phyloP scores from a whole-genome alignment of 2,329 filamentous ascomycete genomes.

The Grosmannia serpens region DNA sequence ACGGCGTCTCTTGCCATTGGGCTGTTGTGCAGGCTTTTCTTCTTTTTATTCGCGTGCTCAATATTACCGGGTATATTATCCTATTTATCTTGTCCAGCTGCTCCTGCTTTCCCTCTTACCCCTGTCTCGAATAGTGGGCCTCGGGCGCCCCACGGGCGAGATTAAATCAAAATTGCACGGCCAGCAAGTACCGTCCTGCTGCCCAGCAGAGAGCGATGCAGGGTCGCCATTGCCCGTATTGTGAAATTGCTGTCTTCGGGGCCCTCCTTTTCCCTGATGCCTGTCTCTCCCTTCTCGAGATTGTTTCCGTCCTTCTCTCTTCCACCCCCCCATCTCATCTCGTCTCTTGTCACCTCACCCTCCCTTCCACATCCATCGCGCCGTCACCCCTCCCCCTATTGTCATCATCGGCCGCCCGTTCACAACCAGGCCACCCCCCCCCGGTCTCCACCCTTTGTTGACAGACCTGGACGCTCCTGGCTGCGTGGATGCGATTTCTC shows the following conservation, averaged over 20 bases:
- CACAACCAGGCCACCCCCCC: background rate
- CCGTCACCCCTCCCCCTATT: background rate
- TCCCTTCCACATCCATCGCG: too few relatives aligned
- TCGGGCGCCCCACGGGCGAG: slow-evolving; percentile 9
- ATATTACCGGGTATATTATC: background rate
- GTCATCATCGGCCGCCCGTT: background rate
- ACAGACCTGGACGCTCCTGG: background rate
- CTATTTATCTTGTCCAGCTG: background rate
- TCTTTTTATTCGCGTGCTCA: background rate
- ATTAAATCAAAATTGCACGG: slow-evolving; percentile 13
- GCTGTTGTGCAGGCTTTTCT: background rate
- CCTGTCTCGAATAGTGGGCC: slow-evolving; percentile 8
- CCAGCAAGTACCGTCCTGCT: slow-evolving; percentile 1
- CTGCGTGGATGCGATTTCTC: background rate
- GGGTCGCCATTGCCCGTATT: slow-evolving; percentile 4
- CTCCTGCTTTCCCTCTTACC: background rate
- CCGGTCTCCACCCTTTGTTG: slow-evolving; percentile 1
- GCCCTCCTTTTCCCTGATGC: background rate
- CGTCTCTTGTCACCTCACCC: background rate
- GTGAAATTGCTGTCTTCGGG: slow-evolving; percentile 3
- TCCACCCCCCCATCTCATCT: background rate
- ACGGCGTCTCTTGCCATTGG: too few relatives aligned
- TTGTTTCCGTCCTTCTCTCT: background rate
- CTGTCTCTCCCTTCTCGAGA: background rate
- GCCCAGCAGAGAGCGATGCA: slow-evolving; percentile 5